These are phyloP conservation scores for Mrakia blollopis DNA, from an alignment of 768 basidiomycete genomes.

Conservation along the genomic window DNA sequence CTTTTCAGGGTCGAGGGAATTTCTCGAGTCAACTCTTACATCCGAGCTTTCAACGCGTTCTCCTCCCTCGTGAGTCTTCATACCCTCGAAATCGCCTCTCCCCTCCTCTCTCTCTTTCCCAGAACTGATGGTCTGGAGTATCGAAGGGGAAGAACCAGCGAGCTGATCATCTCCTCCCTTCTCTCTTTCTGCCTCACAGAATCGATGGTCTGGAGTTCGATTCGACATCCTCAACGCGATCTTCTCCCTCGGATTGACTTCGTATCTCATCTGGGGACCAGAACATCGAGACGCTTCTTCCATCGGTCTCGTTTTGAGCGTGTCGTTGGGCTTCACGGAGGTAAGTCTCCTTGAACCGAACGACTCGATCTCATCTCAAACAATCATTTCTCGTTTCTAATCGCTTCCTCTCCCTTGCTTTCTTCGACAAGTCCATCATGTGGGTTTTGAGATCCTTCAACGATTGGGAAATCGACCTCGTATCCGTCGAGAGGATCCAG, in stretches of 20 bases:
- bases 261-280: constrained; percentile 54
- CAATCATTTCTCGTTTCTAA: too few relatives aligned
- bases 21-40: constrained; percentile 55
- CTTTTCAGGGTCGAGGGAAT: constrained; percentile 50
- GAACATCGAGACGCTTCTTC: constrained; percentile 39
- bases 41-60: background rate
- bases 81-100: too few relatives aligned
- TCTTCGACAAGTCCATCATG: background rate
- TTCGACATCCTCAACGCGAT: constrained; percentile 59
- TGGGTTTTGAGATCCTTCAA: background rate
- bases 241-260: constrained; percentile 55
- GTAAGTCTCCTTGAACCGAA: too few relatives aligned
- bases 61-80: background rate
- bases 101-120: too few relatives aligned
- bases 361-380: too few relatives aligned
- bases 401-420: background rate
- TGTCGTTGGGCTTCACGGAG: constrained; percentile 41
- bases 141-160: too few relatives aligned
- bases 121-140: too few relatives aligned
- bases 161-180: background rate
- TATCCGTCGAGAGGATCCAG: constrained; percentile 44
- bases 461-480: constrained; percentile 38
- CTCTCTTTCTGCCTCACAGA: too few relatives aligned
- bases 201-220: constrained; percentile 52
- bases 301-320: constrained; percentile 43